Conservation (phyloP, 495 filamentous ascomycete genomes). For the Talaromyces nanjingensis region DNA sequence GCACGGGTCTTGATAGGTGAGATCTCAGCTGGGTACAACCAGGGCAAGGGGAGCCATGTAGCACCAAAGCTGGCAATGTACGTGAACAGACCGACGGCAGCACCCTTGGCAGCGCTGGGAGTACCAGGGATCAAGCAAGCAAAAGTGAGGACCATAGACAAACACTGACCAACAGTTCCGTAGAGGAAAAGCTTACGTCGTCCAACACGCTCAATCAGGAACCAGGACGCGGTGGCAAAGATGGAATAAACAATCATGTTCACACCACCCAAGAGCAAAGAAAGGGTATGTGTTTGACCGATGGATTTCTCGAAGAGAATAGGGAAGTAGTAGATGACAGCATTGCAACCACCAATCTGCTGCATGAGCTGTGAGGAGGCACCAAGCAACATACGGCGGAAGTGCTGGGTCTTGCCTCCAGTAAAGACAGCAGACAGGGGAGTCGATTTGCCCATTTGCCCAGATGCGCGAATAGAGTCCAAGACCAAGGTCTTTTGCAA, state of each 20-base stretch:
- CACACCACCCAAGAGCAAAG: slow-evolving; percentile 68
- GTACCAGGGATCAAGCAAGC: slow-evolving; percentile 57
- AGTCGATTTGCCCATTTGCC: slow-evolving; percentile 27
- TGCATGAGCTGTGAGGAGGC: slow-evolving; percentile 71
- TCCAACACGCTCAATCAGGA: slow-evolving; percentile 72
- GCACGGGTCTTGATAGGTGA: slow-evolving; percentile 68
- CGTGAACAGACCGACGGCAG: slow-evolving; percentile 70
- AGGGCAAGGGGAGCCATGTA: slow-evolving; percentile 56
- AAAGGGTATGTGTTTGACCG: slow-evolving; percentile 51
- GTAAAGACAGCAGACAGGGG: slow-evolving; percentile 34
- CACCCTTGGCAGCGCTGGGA: slow-evolving; percentile 51
- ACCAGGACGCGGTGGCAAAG: slow-evolving; percentile 72
- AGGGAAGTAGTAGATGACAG: slow-evolving; percentile 82
- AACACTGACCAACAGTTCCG: slow-evolving; percentile 62
- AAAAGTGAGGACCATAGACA: slow-evolving; percentile 73
- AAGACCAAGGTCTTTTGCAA: slow-evolving; percentile 50
- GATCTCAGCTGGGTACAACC: slow-evolving; percentile 61
- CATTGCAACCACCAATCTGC: slow-evolving; percentile 70
- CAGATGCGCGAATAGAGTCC: slow-evolving; percentile 57
- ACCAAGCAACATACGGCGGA: slow-evolving; percentile 43
- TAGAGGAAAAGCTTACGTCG: slow-evolving; percentile 68
- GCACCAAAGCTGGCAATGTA: slow-evolving; percentile 75
- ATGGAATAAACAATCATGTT: slow-evolving; percentile 77
- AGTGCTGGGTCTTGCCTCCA: slow-evolving; percentile 36
- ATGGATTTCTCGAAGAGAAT: slow-evolving; percentile 67